These are phyloP conservation scores for Rhododendron ovatum DNA, from an alignment of 148 eudicot species.

Conservation along the genomic window DNA sequence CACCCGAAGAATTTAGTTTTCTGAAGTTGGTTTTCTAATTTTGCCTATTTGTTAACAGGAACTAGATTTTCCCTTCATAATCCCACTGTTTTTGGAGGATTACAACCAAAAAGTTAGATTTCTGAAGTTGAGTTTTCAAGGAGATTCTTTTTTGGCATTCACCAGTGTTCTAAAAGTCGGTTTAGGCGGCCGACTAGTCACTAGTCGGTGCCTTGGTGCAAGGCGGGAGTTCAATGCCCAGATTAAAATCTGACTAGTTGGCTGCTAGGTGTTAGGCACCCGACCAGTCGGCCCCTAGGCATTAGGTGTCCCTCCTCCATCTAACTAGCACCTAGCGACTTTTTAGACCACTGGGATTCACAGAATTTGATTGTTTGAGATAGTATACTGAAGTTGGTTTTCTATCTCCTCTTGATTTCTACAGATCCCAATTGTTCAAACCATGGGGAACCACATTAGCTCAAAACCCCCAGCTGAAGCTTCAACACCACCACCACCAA, in stretches of 20 bases:
- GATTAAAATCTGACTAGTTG: no score
- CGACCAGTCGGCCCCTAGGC: no score
- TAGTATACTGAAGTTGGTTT: neutral
- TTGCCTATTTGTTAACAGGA: neutral
- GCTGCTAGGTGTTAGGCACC: no score
- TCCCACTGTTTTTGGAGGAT: neutral
- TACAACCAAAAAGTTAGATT: neutral
- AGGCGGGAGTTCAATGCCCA: no score
- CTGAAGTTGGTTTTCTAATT: neutral
- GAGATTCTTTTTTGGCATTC: neutral
- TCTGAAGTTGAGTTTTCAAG: neutral
- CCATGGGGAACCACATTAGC: neutral
- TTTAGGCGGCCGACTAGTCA: no score
- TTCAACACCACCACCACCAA: slow-evolving; percentile 10
- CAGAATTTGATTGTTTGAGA: neutral
- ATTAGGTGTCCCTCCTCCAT: no score
- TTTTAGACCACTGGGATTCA: neutral
- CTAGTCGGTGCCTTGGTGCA: no score
- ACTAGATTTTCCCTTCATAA: neutral
- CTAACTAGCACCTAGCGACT: neutral
- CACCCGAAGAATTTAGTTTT: neutral
- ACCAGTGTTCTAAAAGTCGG: no score
- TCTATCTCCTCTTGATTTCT: neutral
- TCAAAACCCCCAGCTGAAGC: neutral
- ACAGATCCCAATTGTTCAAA: neutral